Evolutionary conservation across 164 flowering plant species (phyloP).

Genomic region (Dillenia turbinata): DNA sequence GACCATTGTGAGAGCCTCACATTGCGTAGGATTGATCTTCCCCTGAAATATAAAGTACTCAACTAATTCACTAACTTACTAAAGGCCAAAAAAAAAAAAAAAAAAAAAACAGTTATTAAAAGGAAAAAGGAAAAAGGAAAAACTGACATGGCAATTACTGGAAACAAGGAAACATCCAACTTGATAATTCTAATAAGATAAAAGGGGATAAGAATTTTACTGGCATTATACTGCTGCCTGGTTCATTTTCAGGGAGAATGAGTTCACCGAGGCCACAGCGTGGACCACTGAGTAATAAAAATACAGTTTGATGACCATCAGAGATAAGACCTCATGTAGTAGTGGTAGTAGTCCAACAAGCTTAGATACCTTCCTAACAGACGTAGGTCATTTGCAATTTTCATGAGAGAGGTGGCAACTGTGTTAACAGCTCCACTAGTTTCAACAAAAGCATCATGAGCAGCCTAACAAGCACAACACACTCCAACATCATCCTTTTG

Average conservation of each 20-base stretch:
- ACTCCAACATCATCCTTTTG: slow-evolving; percentile 5
- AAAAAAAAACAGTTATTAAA: not conserved
- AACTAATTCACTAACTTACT: not conserved
- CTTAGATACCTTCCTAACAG: slow-evolving; percentile 72
- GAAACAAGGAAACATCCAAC: not conserved
- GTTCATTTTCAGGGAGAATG: slow-evolving; percentile 98
- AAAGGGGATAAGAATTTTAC: slow-evolving; percentile 32
- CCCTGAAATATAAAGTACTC: slow-evolving; percentile 55
- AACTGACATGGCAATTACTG: not conserved
- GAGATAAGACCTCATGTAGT: too few species aligned
- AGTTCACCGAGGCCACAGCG: slow-evolving; percentile 99
- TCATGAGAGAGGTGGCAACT: slow-evolving; percentile 83
- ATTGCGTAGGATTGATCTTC: slow-evolving; percentile 97
- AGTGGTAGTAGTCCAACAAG: not conserved
- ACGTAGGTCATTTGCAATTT: slow-evolving; percentile 92
- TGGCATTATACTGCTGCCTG: slow-evolving; percentile 99
- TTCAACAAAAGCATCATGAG: slow-evolving; percentile 99
- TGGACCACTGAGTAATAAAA: slow-evolving; percentile 72
- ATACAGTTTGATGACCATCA: not conserved
- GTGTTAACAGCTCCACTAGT: slow-evolving; percentile 96
- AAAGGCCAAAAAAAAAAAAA: not conserved
- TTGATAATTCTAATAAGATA: not conserved
- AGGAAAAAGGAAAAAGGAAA: not conserved
- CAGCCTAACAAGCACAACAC: slow-evolving; percentile 49
- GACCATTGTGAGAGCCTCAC: slow-evolving; percentile 98